A percentile compares a stretch with the other conserved stretches of the same genome.
Conservation (phyloP, 306 rosid genomes). For the Geum urbanum region DNA sequence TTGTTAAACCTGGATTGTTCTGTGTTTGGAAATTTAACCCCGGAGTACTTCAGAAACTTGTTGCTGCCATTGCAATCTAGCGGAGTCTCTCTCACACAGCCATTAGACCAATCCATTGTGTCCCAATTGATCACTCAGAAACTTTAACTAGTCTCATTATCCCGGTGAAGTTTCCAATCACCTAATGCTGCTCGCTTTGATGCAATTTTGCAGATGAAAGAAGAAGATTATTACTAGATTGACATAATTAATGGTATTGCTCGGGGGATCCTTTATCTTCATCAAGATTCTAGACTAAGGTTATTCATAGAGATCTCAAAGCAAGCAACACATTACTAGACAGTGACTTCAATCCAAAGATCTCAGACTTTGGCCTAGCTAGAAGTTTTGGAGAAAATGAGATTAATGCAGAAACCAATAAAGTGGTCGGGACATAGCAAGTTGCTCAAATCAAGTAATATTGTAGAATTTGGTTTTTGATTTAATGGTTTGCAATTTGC, state of each 20-base stretch:
- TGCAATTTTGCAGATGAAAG: too few species aligned
- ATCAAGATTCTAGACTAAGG: too few species aligned
- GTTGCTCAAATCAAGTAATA: background rate
- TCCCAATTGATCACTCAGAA: too few species aligned
- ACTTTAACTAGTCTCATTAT: too few species aligned
- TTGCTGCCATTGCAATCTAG: background rate
- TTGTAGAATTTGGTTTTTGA: background rate
- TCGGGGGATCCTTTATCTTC: too few species aligned
- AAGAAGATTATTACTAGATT: too few species aligned
- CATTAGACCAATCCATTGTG: background rate
- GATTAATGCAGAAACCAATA: slow-evolving; percentile 9
- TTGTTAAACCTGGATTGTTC: background rate
- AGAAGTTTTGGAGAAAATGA: slow-evolving; percentile 26
- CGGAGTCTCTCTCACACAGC: background rate
- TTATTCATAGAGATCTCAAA: too few species aligned
- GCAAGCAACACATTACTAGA: slow-evolving; percentile 28
- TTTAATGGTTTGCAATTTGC: background rate
- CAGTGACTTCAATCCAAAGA: slow-evolving; percentile 24
- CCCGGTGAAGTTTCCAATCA: too few species aligned
- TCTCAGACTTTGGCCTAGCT: slow-evolving; percentile 32
- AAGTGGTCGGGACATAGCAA: slow-evolving; percentile 31
- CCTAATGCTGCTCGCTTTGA: too few species aligned
- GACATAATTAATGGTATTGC: too few species aligned
- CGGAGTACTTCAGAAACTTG: background rate
- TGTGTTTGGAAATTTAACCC: slow-evolving; percentile 10